Conservation (phyloP, 176 grass and related monocot genomes). For the Oryza glaberrima region DNA sequence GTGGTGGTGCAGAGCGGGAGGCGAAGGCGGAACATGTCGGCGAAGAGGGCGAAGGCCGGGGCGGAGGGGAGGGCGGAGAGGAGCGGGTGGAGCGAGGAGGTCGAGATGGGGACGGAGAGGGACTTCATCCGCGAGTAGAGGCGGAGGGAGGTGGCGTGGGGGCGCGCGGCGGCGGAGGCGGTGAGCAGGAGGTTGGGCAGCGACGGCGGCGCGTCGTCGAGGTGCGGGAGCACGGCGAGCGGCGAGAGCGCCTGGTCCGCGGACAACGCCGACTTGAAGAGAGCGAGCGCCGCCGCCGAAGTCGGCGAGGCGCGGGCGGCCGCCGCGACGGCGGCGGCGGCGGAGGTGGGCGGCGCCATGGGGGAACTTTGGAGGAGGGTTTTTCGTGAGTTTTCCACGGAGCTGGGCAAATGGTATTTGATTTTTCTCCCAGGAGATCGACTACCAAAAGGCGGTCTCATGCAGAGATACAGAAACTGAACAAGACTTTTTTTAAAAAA, state of each 20-base stretch:
- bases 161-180: slow-evolving; percentile 24
- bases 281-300: slow-evolving; percentile 5
- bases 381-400: neutral
- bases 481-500: too few species aligned
- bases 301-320: slow-evolving; percentile 26
- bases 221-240: slow-evolving; percentile 38
- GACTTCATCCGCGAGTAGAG: slow-evolving; percentile 41
- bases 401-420: too few species aligned
- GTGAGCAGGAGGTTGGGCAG: slow-evolving; percentile 33
- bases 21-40: slow-evolving; percentile 60
- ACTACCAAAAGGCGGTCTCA: neutral
- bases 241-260: slow-evolving; percentile 23
- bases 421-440: neutral
- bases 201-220: neutral
- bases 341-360: slow-evolving; percentile 32
- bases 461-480: neutral
- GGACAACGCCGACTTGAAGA: slow-evolving; percentile 15
- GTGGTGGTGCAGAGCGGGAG: slow-evolving; percentile 43
- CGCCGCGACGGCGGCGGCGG: slow-evolving; percentile 20
- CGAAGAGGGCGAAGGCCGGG: slow-evolving; percentile 59
- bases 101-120: slow-evolving; percentile 24
- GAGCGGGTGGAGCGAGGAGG: slow-evolving; percentile 41
- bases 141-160: slow-evolving; percentile 30
- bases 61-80: slow-evolving; percentile 44
- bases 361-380: neutral